Conservation (phyloP, 768 basidiomycete genomes). For the Fomitopsis pulvina region DNA sequence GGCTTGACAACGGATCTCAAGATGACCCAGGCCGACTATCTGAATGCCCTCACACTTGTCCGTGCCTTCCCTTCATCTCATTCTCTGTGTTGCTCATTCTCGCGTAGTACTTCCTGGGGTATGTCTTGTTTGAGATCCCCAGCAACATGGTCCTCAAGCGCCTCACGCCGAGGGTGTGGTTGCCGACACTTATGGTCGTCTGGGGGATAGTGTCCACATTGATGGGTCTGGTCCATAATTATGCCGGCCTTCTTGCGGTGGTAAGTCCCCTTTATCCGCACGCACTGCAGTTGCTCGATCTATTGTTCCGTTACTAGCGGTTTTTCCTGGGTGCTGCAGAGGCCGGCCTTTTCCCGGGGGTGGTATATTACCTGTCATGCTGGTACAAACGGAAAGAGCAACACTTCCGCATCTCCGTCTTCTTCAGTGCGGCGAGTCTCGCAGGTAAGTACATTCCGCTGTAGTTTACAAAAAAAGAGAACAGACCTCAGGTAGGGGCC, state of each 20-base stretch:
- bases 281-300: not conserved
- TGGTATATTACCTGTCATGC: constrained; percentile 37
- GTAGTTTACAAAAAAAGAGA: constrained; percentile 10
- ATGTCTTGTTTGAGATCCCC: constrained; percentile 15
- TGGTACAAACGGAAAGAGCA: constrained; percentile 34
- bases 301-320: constrained; percentile 14
- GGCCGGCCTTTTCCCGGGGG: constrained; percentile 36
- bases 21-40: constrained; percentile 58
- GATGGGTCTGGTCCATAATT: constrained; percentile 30
- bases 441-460: constrained; percentile 9
- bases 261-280: not conserved
- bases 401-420: constrained; percentile 23
- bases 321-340: constrained; percentile 39
- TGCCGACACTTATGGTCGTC: constrained; percentile 32
- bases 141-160: constrained; percentile 32
- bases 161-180: constrained; percentile 31
- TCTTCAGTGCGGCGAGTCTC: constrained; percentile 26
- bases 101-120: constrained; percentile 13
- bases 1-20: constrained; percentile 34
- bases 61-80: constrained; percentile 57
- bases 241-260: constrained; percentile 27
- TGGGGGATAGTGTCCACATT: constrained; percentile 35
- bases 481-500: constrained; percentile 13
- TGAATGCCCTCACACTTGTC: constrained; percentile 65
- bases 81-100: not conserved